Percentiles rank a stretch among this genome's conserved stretches.
Conservation (phyloP, 2,329 filamentous ascomycete genomes). For the Scortechinia acanthostroma region DNA sequence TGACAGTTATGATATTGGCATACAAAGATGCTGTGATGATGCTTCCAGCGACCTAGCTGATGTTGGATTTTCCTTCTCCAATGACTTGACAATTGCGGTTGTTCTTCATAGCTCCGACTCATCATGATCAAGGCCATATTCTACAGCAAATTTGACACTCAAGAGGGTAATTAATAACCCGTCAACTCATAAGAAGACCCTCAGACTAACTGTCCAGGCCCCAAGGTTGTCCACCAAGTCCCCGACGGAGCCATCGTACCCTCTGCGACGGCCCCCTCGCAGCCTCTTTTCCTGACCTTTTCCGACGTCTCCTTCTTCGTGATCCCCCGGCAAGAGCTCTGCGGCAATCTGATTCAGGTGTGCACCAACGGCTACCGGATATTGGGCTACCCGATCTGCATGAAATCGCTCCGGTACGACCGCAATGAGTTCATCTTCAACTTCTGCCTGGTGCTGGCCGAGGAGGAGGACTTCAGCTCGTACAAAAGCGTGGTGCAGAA, state of each 20-base stretch:
- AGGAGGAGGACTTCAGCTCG: slow-evolving; percentile 44
- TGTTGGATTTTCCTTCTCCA: too few relatives aligned
- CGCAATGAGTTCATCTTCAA: slow-evolving; percentile 68
- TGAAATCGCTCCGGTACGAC: slow-evolving; percentile 49
- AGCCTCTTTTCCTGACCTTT: slow-evolving; percentile 44
- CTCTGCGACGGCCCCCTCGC: slow-evolving; percentile 14
- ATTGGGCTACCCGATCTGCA: slow-evolving; percentile 57
- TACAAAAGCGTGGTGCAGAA: slow-evolving; percentile 57
- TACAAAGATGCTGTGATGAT: too few relatives aligned
- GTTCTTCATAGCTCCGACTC: too few relatives aligned
- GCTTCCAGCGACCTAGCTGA: too few relatives aligned
- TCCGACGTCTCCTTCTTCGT: slow-evolving; percentile 54
- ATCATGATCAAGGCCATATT: slow-evolving; percentile 14
- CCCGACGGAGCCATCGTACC: slow-evolving; percentile 48
- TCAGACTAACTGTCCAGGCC: slow-evolving; percentile 30
- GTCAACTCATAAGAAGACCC: background rate
- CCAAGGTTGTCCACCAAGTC: slow-evolving; percentile 58
- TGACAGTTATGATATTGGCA: too few relatives aligned
- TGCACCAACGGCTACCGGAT: slow-evolving; percentile 42
- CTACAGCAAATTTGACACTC: slow-evolving; percentile 14
- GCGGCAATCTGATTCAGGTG: slow-evolving; percentile 53
- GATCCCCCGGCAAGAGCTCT: slow-evolving; percentile 62
- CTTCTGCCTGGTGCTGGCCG: slow-evolving; percentile 55
- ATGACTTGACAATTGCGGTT: too few relatives aligned
- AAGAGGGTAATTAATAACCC: slow-evolving; percentile 9